Evolutionary conservation across 345 rosid species (phyloP), one percentile per base, ranked within the genome.

Genomic region (Citrus inodora): DNA sequence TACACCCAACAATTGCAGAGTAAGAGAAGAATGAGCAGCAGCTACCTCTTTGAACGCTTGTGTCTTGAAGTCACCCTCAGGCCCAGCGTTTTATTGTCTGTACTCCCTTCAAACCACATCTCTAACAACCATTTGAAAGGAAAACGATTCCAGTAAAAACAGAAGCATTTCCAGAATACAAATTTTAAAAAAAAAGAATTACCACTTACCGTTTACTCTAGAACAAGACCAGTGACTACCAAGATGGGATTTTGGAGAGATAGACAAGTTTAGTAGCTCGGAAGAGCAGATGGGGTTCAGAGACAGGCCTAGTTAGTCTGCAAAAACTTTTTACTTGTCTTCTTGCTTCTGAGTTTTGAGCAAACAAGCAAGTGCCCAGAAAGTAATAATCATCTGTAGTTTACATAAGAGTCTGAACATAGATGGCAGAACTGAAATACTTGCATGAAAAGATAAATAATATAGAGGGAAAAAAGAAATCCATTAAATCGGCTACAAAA

Each of bases 11-110:
- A 70, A 81, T 61, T 74, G 64, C 82, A 82, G 86, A 73, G 63
- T 48, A 82, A 77, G 83, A 73, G 79, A 80, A 80, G 42, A 78
- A 66, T 61, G 8, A 76, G 51, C 51, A 46, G 55, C 55, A 75
- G 70, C 51, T 82, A 96, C 99, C 99, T 96, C 85, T 91, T 90
- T 73, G 97, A 90, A 86, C 98, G 97, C 85, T 89, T 90, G 89
- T 96, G 97, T 65, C 74, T 76, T 17, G 87, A 74, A 70, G 80
- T 81, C 87, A 84, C 74, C 79, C 87, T 88, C 84, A 84, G 67
- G 70, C 90, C 95, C 85, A 88, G 67, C 86, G 87, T 83, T 85
- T 85, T 87, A 80, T 83, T 71, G 56, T 79, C 90, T 75, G 82
- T 82, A 33, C 75, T 80, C 67, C 86, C 90, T 71, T 85, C 94